Evolutionary conservation across 257 asterid species (phyloP), one percentile per base, ranked within the genome.

Genomic region (Ophiorrhiza pumila): DNA sequence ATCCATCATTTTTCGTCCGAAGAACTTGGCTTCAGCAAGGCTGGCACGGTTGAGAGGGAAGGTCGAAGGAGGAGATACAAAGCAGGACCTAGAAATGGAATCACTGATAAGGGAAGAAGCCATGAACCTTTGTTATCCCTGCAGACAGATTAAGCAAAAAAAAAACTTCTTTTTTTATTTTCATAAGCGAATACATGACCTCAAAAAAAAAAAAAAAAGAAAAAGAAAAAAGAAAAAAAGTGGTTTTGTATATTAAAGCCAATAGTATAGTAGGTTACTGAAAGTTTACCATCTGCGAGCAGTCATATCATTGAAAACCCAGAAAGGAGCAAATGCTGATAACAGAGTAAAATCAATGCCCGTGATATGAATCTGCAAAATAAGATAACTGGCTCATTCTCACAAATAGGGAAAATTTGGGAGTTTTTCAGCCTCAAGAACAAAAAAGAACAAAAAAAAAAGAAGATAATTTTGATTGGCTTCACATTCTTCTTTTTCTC

Each of bases 271-370:
- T 1, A 47, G 34, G 41, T 46, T 73, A 76, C 50, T 10, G n/a
- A 7, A 59, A 45, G 34, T 88, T 85, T 65, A 93, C 97, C 95
- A 78, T 78, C 89, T 85, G 23, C 96, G 93, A 63, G 83, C 76
- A 63, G 92, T 93, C 92, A 91, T 84, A 76, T 91, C 98, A 49
- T 93, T 91, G 91, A 85, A 91, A 61, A 91, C 90, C 98, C 98
- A 93, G 83, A 93, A 93, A 32, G 97, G 96, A 39, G 98, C 97
- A 50, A 93, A 86, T 11, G 93, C 82, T 25, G 98, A 90, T 23
- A 87, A 83, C 76, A 93, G 85, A 62, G 79, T 49, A 55, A 89
- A 93, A 83, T 91, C 97, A 18, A 93, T 84, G 60, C 80, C 75
- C 83, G 74, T 89, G 34, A 72, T 1, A 76, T 93, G 96, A 62